phyloP scores from a whole-genome alignment of 2,329 filamentous ascomycete genomes.

The Colletotrichum euphorbiae region DNA sequence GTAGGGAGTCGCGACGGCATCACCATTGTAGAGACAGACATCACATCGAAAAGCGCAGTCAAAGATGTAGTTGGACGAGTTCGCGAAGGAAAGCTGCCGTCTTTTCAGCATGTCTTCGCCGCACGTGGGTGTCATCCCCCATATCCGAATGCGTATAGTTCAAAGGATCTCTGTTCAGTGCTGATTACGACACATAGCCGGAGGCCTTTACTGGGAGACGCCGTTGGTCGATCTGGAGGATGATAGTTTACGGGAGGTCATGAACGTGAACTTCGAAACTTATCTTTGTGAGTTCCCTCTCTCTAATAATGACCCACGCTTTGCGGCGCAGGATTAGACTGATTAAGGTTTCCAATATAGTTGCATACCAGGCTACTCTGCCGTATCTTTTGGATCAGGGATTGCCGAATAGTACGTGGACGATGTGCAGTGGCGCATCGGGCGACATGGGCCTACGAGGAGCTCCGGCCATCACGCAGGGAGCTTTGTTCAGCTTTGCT shows the following conservation, averaged over 20 bases:
- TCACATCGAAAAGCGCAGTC: slow-evolving; percentile 47
- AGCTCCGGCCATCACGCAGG: slow-evolving; percentile 49
- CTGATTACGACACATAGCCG: slow-evolving; percentile 41
- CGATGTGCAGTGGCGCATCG: slow-evolving; percentile 47
- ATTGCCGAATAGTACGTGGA: slow-evolving; percentile 46
- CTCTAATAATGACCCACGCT: no score
- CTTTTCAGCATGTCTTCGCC: slow-evolving; percentile 53
- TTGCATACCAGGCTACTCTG: slow-evolving; percentile 48
- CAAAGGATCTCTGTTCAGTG: neutral
- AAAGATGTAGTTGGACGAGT: slow-evolving; percentile 51
- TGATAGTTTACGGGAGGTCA: slow-evolving; percentile 41
- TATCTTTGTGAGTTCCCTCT: slow-evolving; percentile 47
- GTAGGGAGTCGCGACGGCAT: slow-evolving; percentile 47
- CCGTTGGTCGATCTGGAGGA: slow-evolving; percentile 43
- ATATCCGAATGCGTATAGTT: neutral
- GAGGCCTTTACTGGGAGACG: slow-evolving; percentile 43
- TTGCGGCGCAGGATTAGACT: no score
- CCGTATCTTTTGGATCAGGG: slow-evolving; percentile 47
- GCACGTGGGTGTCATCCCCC: slow-evolving; percentile 42
- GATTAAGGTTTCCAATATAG: slow-evolving; percentile 26
- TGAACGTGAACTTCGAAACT: slow-evolving; percentile 44
- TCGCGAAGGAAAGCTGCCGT: slow-evolving; percentile 47
- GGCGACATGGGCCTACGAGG: slow-evolving; percentile 44
- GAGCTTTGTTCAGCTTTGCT: slow-evolving; percentile 51
- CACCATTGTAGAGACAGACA: slow-evolving; percentile 49